Evolutionary conservation across 768 basidiomycete genomes (phyloP), one percentile per base, ranked within the genome.

Genomic region (Rhizopogon rudus): DNA sequence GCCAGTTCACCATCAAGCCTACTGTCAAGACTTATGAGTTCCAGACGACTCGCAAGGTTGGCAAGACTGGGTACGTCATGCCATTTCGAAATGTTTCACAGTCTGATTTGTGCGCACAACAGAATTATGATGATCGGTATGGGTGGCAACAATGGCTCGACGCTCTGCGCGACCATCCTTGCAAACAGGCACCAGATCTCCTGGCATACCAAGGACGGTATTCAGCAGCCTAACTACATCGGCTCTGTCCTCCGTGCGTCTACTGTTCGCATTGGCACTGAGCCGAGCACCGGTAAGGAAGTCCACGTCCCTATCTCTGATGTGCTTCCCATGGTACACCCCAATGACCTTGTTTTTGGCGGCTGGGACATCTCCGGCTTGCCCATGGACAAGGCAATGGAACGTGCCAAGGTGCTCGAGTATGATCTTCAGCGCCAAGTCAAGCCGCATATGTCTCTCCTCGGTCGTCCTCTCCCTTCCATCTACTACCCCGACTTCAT

Each of bases 401-500:
- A 80, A 59, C 91, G 96, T 60, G 89, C 95, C 49, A 79, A 91
- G 68, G 97, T 98, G 54, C 83, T 98, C 52, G 92, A 96, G 68
- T 98, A 91, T 66, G 96, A 98, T 70, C 86, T 98, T 54, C 96
- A 98, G 77, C 89, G 93, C 66, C 96, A 98, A 72, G 86, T 98
- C 59, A 85, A 80, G 6, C 92, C 93, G 1, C 77, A 87, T 68
- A 89, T 98, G 89, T 80, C 85, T 5, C 76, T 79, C 54, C 76
- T 93, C 60, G 87, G 87, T 54, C 80, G 81, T 61, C 96, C 95
- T 40, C 81, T 98, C 44, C 95, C 96, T 3, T 93, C 91, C 40
- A 87, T 98, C 74, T 98, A 98, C 79, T 95, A 97, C 70, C 92
- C 94, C 52, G 91, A 95, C 74, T 97, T 94, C 74, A 97, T 97